Conservation (phyloP, 148 eudicot genomes). For the Polygonum aviculare region DNA sequence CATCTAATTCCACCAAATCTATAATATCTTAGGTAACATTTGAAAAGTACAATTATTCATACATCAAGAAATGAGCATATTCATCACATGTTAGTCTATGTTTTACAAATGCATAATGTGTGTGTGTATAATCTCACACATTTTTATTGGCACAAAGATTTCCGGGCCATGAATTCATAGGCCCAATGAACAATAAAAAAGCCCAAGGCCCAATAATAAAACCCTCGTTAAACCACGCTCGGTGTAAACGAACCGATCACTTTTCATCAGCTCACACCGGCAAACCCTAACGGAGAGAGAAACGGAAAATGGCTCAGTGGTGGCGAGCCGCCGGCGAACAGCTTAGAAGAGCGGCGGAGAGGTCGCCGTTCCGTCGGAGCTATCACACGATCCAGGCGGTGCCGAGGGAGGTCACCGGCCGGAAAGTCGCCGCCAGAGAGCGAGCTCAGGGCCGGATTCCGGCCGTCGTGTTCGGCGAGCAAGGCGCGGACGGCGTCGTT, state of each 20-base stretch:
- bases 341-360: conserved; percentile 22
- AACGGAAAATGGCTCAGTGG: conserved; percentile 39
- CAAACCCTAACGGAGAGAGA: conserved; percentile 1
- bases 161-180: too few species aligned
- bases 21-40: too few species aligned
- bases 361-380: conserved; percentile 13
- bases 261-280: neutral
- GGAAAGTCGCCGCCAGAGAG: conserved; percentile 47
- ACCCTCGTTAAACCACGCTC: conserved; percentile 1
- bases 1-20: too few species aligned
- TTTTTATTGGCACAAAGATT: too few species aligned
- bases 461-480: conserved; percentile 56
- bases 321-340: conserved; percentile 47
- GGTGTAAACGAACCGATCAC: neutral
- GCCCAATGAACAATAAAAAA: neutral
- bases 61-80: too few species aligned
- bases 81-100: too few species aligned
- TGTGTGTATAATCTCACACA: too few species aligned
- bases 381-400: conserved; percentile 89
- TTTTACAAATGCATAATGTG: too few species aligned
- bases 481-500: conserved; percentile 11
- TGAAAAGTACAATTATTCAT: too few species aligned
- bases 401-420: conserved; percentile 64
- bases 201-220: neutral
- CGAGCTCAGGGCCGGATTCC: conserved; percentile 85